These are phyloP conservation scores for Podospora didyma DNA, from an alignment of 495 filamentous ascomycete genomes.

Conservation along the genomic window DNA sequence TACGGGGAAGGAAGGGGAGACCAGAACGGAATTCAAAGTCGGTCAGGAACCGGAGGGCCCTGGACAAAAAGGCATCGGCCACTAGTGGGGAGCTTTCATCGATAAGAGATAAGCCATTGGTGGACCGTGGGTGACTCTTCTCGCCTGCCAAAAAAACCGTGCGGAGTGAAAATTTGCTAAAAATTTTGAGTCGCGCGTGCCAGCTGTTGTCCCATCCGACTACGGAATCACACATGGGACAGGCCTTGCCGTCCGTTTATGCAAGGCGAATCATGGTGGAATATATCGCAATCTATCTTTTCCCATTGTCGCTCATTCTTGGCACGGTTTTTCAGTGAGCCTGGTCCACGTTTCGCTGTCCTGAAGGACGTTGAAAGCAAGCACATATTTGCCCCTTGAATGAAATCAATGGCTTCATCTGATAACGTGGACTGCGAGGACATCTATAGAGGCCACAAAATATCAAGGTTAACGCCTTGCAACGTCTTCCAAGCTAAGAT, in stretches of 20 bases:
- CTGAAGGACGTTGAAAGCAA: no score
- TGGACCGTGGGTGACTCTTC: slow-evolving; percentile 24
- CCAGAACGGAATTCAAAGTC: slow-evolving; percentile 12
- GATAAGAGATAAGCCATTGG: slow-evolving; percentile 25
- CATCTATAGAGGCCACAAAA: no score
- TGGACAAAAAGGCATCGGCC: slow-evolving; percentile 14
- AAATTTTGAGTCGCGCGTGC: slow-evolving; percentile 9
- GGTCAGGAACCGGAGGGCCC: slow-evolving; percentile 5
- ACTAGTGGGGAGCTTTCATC: slow-evolving; percentile 14
- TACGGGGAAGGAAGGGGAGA: not conserved
- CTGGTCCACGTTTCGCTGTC: no score
- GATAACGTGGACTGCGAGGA: no score
- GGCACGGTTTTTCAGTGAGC: no score
- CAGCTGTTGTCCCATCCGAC: slow-evolving; percentile 7
- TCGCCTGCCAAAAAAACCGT: no score
- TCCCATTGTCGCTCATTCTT: not conserved
- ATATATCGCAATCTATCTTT: not conserved
- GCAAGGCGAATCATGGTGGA: not conserved
- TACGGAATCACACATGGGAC: slow-evolving; percentile 2
- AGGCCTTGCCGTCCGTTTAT: not conserved
- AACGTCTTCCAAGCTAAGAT: no score
- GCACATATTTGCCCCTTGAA: no score
- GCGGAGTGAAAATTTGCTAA: slow-evolving; percentile 10
- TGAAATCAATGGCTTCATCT: no score
- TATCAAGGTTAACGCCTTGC: no score